These are phyloP conservation scores for Cornus florida DNA, from an alignment of 148 eudicot species.

Conservation along the genomic window DNA sequence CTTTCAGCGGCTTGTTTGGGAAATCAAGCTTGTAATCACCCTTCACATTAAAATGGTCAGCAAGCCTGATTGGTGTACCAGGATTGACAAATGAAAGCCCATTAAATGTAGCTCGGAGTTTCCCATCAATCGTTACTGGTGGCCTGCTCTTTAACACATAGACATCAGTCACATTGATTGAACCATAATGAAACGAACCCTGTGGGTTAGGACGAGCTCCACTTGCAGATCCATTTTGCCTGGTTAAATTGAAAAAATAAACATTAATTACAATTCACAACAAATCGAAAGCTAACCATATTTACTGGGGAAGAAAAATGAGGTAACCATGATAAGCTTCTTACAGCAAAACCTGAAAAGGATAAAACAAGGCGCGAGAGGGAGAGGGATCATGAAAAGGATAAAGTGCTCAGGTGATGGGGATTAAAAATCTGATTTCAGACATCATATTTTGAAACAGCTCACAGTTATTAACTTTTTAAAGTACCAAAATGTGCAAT, in stretches of 20 bases:
- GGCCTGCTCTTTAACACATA: constrained; percentile 67
- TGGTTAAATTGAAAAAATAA: constrained; percentile 23
- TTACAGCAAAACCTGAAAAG: not conserved
- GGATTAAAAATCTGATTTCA: not conserved
- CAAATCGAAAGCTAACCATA: not conserved
- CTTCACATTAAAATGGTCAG: constrained; percentile 59
- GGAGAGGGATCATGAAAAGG: not conserved
- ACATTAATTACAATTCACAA: not conserved
- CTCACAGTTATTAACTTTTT: too few relatives aligned
- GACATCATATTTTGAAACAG: too few relatives aligned
- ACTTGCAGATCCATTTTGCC: constrained; percentile 88
- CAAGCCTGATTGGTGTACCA: constrained; percentile 75
- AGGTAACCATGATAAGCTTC: not conserved
- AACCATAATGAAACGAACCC: constrained; percentile 92
- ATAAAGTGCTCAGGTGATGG: not conserved
- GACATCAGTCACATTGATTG: constrained; percentile 63
- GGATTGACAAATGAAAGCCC: constrained; percentile 91
- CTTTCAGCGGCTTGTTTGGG: constrained; percentile 52
- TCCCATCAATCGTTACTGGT: constrained; percentile 61
- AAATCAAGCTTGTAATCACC: constrained; percentile 83
- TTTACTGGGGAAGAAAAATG: too few relatives aligned
- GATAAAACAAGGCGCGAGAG: not conserved
- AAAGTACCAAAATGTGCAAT: not conserved
- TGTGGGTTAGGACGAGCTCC: constrained; percentile 98
- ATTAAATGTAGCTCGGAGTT: constrained; percentile 67